A percentile compares a stretch with the other conserved stretches of the same genome.
phyloP scores from a whole-genome alignment of 768 basidiomycete genomes.

The Tylopilus sp. region DNA sequence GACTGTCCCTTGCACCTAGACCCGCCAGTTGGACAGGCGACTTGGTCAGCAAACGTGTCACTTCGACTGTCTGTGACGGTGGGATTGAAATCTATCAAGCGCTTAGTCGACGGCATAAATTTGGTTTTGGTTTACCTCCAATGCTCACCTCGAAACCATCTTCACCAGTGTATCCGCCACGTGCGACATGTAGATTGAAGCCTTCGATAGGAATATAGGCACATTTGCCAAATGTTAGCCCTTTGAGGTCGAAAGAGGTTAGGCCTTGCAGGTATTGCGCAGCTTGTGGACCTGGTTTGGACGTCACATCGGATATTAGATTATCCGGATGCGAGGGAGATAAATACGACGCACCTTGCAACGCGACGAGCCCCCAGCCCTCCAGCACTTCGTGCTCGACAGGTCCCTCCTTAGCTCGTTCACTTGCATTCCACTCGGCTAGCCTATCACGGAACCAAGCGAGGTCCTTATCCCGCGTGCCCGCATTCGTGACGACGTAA shows the following conservation, averaged over 20 bases:
- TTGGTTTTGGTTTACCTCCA: neutral
- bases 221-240: conserved; percentile 81
- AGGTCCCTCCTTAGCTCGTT: conserved; percentile 44
- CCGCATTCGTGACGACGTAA: conserved; percentile 97
- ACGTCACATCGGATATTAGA: neutral
- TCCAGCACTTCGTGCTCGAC: conserved; percentile 83
- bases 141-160: conserved; percentile 87
- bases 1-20: conserved; percentile 87
- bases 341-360: conserved; percentile 66
- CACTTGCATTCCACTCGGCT: conserved; percentile 71
- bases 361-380: conserved; percentile 82
- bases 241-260: conserved; percentile 68
- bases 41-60: conserved; percentile 60
- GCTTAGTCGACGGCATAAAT: neutral
- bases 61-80: conserved; percentile 65
- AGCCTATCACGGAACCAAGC: conserved; percentile 70
- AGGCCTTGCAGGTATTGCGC: conserved; percentile 74
- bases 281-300: conserved; percentile 69
- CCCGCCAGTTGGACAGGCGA: conserved; percentile 79
- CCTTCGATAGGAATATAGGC: conserved; percentile 73
- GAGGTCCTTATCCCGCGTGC: conserved; percentile 76
- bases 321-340: neutral
- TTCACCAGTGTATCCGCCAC: conserved; percentile 97
- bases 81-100: conserved; percentile 78
- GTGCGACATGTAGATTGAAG: conserved; percentile 70